These are phyloP conservation scores for Amaranthus hypochondriacus DNA, from an alignment of 148 eudicot genomes.

Conservation along the genomic window DNA sequence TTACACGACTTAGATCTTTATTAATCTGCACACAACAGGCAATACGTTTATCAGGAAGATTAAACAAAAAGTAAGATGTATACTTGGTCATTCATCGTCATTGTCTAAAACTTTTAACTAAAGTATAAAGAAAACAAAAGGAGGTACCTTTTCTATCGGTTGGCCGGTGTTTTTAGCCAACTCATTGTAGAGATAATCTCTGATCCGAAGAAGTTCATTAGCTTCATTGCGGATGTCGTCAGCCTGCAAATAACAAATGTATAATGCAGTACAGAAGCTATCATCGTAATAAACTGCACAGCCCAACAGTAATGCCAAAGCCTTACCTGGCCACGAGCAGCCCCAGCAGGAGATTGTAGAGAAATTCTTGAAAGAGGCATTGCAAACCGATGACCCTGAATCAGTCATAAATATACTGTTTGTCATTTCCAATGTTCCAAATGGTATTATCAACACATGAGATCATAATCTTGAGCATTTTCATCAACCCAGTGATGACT, in stretches of 20 bases:
- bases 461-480: background rate
- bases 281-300: background rate
- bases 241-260: slow-evolving; percentile 46
- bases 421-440: background rate
- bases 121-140: background rate
- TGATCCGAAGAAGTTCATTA: slow-evolving; percentile 71
- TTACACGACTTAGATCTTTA: slow-evolving; percentile 58
- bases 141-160: slow-evolving; percentile 66
- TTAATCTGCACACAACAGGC: slow-evolving; percentile 50
- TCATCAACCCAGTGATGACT: too few species aligned
- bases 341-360: slow-evolving; percentile 73
- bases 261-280: background rate
- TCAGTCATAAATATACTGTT: background rate
- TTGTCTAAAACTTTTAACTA: background rate
- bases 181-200: slow-evolving; percentile 74
- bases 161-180: slow-evolving; percentile 82
- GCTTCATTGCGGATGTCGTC: slow-evolving; percentile 74
- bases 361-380: slow-evolving; percentile 77
- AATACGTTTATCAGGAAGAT: slow-evolving; percentile 6
- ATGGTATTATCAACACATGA: background rate
- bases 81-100: background rate
- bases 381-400: slow-evolving; percentile 72
- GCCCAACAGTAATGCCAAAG: background rate
- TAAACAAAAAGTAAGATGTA: background rate
- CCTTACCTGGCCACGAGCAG: slow-evolving; percentile 78